Base-by-base conservation (phyloP, 73 alveolate genomes). In the Loxodes magnus region DNA sequence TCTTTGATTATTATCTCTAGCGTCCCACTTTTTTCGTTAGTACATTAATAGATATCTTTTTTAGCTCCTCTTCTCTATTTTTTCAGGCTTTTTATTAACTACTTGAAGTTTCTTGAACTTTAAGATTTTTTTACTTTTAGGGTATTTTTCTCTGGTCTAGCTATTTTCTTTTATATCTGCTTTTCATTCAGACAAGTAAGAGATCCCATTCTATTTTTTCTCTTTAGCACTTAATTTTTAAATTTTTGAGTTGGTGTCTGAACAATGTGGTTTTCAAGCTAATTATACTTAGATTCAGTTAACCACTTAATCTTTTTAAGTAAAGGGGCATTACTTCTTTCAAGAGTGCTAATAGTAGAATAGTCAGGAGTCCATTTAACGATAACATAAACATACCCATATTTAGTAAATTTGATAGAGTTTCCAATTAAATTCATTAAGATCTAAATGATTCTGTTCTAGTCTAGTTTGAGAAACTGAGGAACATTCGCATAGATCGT, bases 391-490 rank as follows among this genome's bases (percentile, higher is more conserved):
- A 70, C 72, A 20, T 5, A 35, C 22, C 85, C 85, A 5, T n/a
- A 5, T 27, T 22, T 17, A 9, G 85, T 64, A 54, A 38, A 71
- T 39, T 71, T 71, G 5, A 71, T 52, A 2, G 79, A 70, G 35
- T 71, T 71, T 2, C 77, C 43, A 19, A 71, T 35, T 4, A 71
- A 33, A 56, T 71, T 71, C 14, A 71, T 64, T 16, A 71, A 43
- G 9, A 71, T 53, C 48, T 71, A 54, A 35, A 41, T 71, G 19
- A 71, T 15, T 30, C 85, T 51, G 39, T 23, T 3, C 4, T 12
- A 31, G 29, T 71, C 85, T 3, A 56, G 3, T 4, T 22, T 3
- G 4, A 60, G 16, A 16, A 10, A 12, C 29, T 54, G 19, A 14
- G 71, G 71, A 23, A 53, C 14, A 4, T 53, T 7, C 4, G 3